A percentile compares a stretch with the other conserved stretches of the same genome.
Evolutionary conservation across 2,329 filamentous ascomycete genomes (phyloP).

Genomic region (Coniosporium tulheliwenetii): DNA sequence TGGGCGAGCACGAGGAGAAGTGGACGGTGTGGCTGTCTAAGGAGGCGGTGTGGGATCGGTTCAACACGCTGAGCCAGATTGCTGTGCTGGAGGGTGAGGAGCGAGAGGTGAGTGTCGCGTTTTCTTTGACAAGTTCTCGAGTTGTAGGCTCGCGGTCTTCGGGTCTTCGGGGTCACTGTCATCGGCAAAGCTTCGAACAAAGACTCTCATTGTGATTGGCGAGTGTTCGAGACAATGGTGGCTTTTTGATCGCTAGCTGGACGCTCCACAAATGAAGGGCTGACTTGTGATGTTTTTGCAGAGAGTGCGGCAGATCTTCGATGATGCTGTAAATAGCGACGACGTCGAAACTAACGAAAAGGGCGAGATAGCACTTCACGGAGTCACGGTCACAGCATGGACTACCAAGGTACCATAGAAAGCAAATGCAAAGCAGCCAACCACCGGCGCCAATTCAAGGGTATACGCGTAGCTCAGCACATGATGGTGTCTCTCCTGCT

Average conservation of each 20-base stretch:
- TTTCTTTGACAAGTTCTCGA: too few relatives aligned
- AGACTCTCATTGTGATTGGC: background rate
- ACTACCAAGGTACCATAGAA: conserved; percentile 27
- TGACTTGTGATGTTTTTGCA: conserved; percentile 12
- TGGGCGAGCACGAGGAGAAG: conserved; percentile 39
- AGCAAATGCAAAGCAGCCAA: too few relatives aligned
- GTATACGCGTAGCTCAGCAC: too few relatives aligned
- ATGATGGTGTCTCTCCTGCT: too few relatives aligned
- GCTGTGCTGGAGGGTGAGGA: conserved; percentile 38
- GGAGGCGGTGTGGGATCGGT: conserved; percentile 47
- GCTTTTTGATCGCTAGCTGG: background rate
- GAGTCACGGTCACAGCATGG: conserved; percentile 48
- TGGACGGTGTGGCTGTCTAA: conserved; percentile 44
- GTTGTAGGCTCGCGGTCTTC: too few relatives aligned
- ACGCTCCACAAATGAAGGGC: too few relatives aligned
- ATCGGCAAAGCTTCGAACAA: too few relatives aligned
- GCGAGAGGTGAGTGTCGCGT: conserved; percentile 21
- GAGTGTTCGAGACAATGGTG: background rate
- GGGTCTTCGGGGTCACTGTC: too few relatives aligned
- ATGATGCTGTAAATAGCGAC: conserved; percentile 34
- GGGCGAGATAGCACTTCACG: conserved; percentile 49
- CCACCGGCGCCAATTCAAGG: too few relatives aligned
- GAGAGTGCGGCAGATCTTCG: conserved; percentile 36
- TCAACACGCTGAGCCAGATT: conserved; percentile 53
- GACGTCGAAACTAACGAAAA: conserved; percentile 44